Base-by-base conservation (phyloP, 441 rosid species). In the Bruguiera hainesii region DNA sequence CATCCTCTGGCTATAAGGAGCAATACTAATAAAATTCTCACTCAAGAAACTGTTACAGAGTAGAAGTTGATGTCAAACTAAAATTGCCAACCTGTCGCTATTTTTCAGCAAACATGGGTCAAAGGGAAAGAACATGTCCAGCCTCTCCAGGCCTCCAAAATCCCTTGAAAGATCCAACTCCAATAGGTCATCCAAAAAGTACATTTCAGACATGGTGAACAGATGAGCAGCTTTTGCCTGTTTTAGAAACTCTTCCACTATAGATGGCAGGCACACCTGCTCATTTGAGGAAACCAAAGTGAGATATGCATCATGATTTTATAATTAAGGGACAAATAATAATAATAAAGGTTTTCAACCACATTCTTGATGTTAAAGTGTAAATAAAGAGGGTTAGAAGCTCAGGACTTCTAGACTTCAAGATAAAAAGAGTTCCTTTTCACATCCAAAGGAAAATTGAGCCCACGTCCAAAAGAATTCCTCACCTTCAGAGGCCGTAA, bases 41-140 rank as follows among this genome's bases (percentile, higher is more conserved):
- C 48, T 42, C 48, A 11, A 42, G 48, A 11, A 11, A 42, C 16
- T 42, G 5, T 3, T 0, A 13, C 48, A 42, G 13, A 13, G 48
- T 42, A 11, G 16, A 42, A 42, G 48, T 42, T 42, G 16, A 42
- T 42, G 18, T 42, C 5, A 13, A 42, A 13, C 16, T 11, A 42
- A 42, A 13, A 42, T 11, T 42, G 48, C 13, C 18, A 58, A 91
- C 98, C 96, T 87, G 86, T 88, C 91, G 15, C 84, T 73, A 55
- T 56, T 75, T 77, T 82, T 81, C 69, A 95, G 78, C 82, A 92
- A 81, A 72, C 91, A 89, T 6, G 98, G 99, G 71, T 95, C 98
- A 61, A 88, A 95, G 1, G 99, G 98, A 72, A 95, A 95, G 81
- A 91, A 94, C 76, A 81, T 83, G 76, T 91, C 97, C 49, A 95